Evolutionary conservation across 176 grass and related monocot species (phyloP).

Genomic region (Eragrostis curvula): DNA sequence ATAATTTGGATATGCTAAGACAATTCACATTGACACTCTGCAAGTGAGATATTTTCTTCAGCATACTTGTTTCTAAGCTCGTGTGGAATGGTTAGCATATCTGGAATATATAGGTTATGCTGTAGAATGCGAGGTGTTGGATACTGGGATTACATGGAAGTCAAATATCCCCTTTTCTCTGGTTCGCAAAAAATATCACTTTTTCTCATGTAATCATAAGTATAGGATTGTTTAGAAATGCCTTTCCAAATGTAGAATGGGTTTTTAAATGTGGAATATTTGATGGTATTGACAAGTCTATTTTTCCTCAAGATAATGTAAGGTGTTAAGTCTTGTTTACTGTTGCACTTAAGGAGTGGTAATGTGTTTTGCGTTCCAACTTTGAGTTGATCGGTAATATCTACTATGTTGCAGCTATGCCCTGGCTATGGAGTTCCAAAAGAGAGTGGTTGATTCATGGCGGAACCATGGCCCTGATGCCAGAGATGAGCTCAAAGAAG

Average conservation of each 20-base stretch:
- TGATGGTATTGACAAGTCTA: neutral
- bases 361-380: neutral
- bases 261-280: neutral
- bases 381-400: neutral
- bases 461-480: conserved; percentile 69
- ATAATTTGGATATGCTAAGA: neutral
- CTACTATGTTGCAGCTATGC: conserved; percentile 60
- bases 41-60: neutral
- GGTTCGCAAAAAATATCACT: no score
- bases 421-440: conserved; percentile 83
- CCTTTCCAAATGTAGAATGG: neutral
- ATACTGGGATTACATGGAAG: neutral
- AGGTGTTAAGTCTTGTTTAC: conserved; percentile 2
- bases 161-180: neutral
- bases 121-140: neutral
- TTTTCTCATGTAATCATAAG: neutral
- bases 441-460: conserved; percentile 79
- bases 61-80: neutral
- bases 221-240: neutral
- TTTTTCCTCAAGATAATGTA: neutral
- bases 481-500: conserved; percentile 75
- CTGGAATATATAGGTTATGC: neutral
- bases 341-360: neutral
- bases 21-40: conserved; percentile 18
- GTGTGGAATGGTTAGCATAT: neutral